Conservation (phyloP, 352 stramenopile species). For the Pythium monospermum region DNA sequence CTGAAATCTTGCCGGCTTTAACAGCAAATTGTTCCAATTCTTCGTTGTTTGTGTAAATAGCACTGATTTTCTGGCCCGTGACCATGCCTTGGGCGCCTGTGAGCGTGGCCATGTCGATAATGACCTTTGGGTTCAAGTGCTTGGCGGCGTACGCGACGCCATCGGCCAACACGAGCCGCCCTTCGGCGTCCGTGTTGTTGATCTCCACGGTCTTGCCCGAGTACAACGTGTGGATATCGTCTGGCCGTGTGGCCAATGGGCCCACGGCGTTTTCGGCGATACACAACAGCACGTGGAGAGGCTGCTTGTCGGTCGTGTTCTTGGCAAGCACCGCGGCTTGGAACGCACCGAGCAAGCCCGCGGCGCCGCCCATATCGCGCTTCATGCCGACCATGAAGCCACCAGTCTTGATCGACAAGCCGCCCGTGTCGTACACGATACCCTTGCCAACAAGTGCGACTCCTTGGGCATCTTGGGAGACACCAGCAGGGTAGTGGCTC, state of each 20-base stretch:
- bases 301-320: constrained; percentile 83
- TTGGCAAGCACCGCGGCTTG: constrained; percentile 83
- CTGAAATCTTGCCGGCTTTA: constrained; percentile 76
- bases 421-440: constrained; percentile 96
- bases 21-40: constrained; percentile 83
- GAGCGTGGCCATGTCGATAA: constrained; percentile 97
- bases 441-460: constrained; percentile 92
- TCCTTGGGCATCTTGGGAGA: constrained; percentile 32
- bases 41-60: constrained; percentile 89
- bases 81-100: constrained; percentile 92
- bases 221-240: constrained; percentile 93
- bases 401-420: constrained; percentile 91
- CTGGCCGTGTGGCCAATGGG: constrained; percentile 83
- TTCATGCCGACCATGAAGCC: constrained; percentile 92
- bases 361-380: constrained; percentile 90
- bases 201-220: constrained; percentile 96
- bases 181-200: constrained; percentile 97
- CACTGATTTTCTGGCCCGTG: constrained; percentile 90
- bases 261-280: constrained; percentile 94
- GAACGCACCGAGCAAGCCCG: constrained; percentile 51
- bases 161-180: constrained; percentile 92
- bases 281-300: constrained; percentile 88
- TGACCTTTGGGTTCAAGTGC: constrained; percentile 83
- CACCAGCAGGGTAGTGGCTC: constrained; percentile 58
- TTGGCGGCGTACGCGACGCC: constrained; percentile 91